phyloP scores from a whole-genome alignment of 2,329 filamentous ascomycete genomes.

The Fusarium tuaranense region DNA sequence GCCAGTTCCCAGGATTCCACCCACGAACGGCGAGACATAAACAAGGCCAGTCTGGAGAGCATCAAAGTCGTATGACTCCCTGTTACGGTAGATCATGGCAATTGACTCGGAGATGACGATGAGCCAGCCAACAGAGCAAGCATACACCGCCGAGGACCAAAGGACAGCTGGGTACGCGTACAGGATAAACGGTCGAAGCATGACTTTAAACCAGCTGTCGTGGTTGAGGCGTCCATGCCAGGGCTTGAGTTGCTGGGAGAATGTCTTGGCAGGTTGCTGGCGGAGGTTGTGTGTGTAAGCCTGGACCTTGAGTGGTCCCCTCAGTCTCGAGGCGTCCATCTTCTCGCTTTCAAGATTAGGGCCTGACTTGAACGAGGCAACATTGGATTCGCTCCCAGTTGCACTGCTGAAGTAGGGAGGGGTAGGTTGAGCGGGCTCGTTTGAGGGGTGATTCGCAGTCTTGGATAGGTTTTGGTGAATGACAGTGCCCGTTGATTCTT shows the following conservation, averaged over 20 bases:
- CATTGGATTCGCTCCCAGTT: constrained; percentile 38
- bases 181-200: constrained; percentile 84
- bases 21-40: constrained; percentile 91
- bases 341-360: constrained; percentile 57
- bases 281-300: constrained; percentile 79
- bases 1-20: constrained; percentile 89
- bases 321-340: constrained; percentile 52
- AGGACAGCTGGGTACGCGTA: constrained; percentile 89
- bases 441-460: not conserved
- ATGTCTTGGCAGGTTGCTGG: constrained; percentile 75
- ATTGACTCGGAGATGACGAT: constrained; percentile 94
- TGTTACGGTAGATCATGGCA: constrained; percentile 79
- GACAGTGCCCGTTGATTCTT: constrained; percentile 6
- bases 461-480: constrained; percentile 9
- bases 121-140: constrained; percentile 92
- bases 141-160: constrained; percentile 88
- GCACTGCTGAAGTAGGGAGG: constrained; percentile 11
- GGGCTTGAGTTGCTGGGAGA: constrained; percentile 77
- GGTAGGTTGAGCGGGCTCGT: not conserved
- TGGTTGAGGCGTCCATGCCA: constrained; percentile 83
- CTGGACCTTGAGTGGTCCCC: constrained; percentile 50
- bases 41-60: constrained; percentile 85
- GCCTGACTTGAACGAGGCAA: constrained; percentile 40
- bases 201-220: constrained; percentile 84
- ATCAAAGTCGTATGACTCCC: constrained; percentile 81